These are phyloP conservation scores for Lipomyces yamanashiensis DNA, from an alignment of 805 yeast genomes.

Conservation along the genomic window DNA sequence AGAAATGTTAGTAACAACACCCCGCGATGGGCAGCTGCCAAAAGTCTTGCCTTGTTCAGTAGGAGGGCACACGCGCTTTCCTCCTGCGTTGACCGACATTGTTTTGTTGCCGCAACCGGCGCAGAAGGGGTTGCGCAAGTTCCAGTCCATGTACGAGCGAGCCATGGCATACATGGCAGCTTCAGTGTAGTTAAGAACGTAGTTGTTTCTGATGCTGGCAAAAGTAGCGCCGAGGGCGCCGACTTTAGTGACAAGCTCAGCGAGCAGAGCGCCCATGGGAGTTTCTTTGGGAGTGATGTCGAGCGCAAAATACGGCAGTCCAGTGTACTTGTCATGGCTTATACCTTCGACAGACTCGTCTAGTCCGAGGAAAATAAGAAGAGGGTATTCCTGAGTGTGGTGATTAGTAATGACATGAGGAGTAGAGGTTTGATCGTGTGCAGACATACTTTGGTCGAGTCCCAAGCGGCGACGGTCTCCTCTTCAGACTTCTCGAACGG, in stretches of 20 bases:
- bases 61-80: constrained; percentile 49
- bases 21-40: constrained; percentile 47
- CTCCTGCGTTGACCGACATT: constrained; percentile 50
- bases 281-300: constrained; percentile 39
- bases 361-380: constrained; percentile 55
- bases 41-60: constrained; percentile 39
- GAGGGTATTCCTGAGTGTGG: constrained; percentile 18
- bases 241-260: constrained; percentile 17
- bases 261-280: constrained; percentile 10
- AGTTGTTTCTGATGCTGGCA: constrained; percentile 20
- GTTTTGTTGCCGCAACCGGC: constrained; percentile 76
- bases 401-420: background rate
- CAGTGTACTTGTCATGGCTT: constrained; percentile 40
- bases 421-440: background rate
- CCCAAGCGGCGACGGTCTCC: constrained; percentile 45
- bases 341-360: constrained; percentile 44
- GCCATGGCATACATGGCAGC: constrained; percentile 80
- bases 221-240: constrained; percentile 25
- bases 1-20: constrained; percentile 69
- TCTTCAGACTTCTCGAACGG: constrained; percentile 43
- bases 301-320: constrained; percentile 50
- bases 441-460: constrained; percentile 44
- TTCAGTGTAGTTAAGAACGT: constrained; percentile 45
- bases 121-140: constrained; percentile 57
- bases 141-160: constrained; percentile 85